Percentiles rank a stretch among this genome's conserved stretches.
Evolutionary conservation across 2,329 filamentous ascomycete genomes (phyloP).

Genomic region (Phyllosticta citrichinensis): DNA sequence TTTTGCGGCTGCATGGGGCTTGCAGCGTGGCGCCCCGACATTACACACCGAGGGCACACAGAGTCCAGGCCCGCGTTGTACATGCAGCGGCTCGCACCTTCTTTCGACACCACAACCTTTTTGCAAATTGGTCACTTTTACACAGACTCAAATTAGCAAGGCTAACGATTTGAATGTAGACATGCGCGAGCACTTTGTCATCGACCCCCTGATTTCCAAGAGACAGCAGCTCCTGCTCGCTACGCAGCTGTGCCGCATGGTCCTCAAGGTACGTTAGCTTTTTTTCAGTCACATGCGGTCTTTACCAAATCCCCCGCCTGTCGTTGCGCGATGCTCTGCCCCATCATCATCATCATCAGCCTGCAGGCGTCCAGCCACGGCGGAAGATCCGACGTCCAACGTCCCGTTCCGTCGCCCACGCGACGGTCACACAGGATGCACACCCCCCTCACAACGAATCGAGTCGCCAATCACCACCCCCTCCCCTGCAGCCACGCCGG

Average conservation of each 20-base stretch:
- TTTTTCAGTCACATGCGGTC: neutral
- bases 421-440: slow-evolving; percentile 6
- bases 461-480: neutral
- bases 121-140: neutral
- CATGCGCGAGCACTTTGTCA: slow-evolving; percentile 97
- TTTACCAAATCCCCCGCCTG: neutral
- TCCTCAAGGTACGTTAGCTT: slow-evolving; percentile 60
- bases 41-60: slow-evolving; percentile 5
- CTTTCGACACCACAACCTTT: slow-evolving; percentile 4
- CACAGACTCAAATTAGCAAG: slow-evolving; percentile 1
- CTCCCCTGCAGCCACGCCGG: slow-evolving; percentile 4
- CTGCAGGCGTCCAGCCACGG: neutral
- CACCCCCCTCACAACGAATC: neutral
- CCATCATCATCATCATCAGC: neutral
- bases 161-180: slow-evolving; percentile 37
- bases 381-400: neutral
- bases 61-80: slow-evolving; percentile 7
- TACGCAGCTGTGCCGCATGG: slow-evolving; percentile 96
- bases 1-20: slow-evolving; percentile 9
- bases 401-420: neutral
- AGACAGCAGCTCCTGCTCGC: slow-evolving; percentile 92
- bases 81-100: slow-evolving; percentile 11
- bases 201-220: slow-evolving; percentile 97
- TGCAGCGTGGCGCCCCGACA: neutral
- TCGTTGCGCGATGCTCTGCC: neutral